Evolutionary conservation across 2,329 filamentous ascomycete species (phyloP), one percentile per base, ranked within the genome.

Genomic region (Alternaria tenuissima): DNA sequence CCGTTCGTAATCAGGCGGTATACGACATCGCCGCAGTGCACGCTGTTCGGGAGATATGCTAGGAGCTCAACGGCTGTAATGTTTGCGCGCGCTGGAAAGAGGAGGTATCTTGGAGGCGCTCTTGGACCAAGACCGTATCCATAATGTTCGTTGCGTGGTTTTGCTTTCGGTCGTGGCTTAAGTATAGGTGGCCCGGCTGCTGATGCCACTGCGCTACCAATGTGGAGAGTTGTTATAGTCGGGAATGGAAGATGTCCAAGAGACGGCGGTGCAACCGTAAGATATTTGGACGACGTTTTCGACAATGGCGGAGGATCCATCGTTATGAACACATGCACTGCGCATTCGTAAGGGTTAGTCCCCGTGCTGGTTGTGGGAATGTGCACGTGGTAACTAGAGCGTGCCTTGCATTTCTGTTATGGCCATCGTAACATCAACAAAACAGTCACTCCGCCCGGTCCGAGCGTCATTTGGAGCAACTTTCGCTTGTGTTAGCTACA

Each of bases 41-140:
- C 44, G 47, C 53, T 64, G 18, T 71, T 60, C 5, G 73, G 71
- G 0, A 74, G 22, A 55, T 70, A 75, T 3, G 65, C 57, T 3
- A 71, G 57, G 14, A 73, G 59, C 56, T 74, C 73, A 38, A 59
- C 64, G 6, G 61, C 67, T 4, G 69, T 73, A 9, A 74, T 38
- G 14, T 71, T 67, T 6, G 68, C 66, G 18, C 44, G 12, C 1
- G 28, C 18, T 3, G 63, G 64, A 44, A 73, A 74, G n/a, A 58
- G 61, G 26, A 72, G 47, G 6, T 61, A 57, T 7, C 46, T 42
- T 4, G 63, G 24, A 3, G 63, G 65, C 24, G 61, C 65, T 20
- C 34, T 47, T 7, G 55, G 43, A n/a, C 56, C 57, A 44, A 67
- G 63, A 8, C 44, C 54, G 14, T 53, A 48, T 30, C 39, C 41